A percentile compares a stretch with the other conserved stretches of the same genome.
These are phyloP conservation scores for Sporisorium reilianum DNA, from an alignment of 1,284 basidiomycete species.

Conservation along the genomic window DNA sequence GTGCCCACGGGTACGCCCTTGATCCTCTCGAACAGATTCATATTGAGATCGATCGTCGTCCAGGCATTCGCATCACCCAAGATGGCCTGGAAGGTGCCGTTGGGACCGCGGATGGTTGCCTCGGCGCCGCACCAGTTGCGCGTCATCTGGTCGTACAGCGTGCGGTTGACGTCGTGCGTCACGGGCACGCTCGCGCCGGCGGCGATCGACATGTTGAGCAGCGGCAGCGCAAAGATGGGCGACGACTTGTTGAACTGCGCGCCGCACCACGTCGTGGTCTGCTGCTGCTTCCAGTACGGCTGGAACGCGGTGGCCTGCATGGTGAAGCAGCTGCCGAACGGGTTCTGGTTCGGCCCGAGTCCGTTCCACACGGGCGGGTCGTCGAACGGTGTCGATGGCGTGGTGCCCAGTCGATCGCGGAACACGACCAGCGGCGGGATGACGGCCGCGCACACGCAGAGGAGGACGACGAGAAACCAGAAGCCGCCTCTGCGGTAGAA, in stretches of 20 bases:
- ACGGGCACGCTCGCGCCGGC: constrained; percentile 11
- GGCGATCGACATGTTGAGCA: constrained; percentile 42
- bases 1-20: constrained; percentile 24
- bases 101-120: constrained; percentile 35
- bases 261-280: constrained; percentile 48
- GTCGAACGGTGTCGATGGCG: constrained; percentile 9
- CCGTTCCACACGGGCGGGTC: constrained; percentile 50
- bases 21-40: constrained; percentile 35
- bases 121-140: constrained; percentile 50
- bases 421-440: constrained; percentile 37
- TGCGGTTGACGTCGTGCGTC: constrained; percentile 12
- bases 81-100: constrained; percentile 28
- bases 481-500: constrained; percentile 33
- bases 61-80: constrained; percentile 39
- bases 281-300: constrained; percentile 43
- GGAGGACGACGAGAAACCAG: constrained; percentile 30
- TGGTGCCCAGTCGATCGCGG: constrained; percentile 21
- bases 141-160: constrained; percentile 33
- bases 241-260: constrained; percentile 42
- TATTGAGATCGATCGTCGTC: constrained; percentile 37
- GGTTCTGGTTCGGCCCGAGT: constrained; percentile 44
- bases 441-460: constrained; percentile 33
- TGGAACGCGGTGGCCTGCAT: constrained; percentile 47
- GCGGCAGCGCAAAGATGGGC: constrained; percentile 44
- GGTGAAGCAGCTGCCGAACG: constrained; percentile 47